A percentile compares a stretch with the other conserved stretches of the same genome.
phyloP scores from a whole-genome alignment of 441 rosid species.

The Brassica hybrid region DNA sequence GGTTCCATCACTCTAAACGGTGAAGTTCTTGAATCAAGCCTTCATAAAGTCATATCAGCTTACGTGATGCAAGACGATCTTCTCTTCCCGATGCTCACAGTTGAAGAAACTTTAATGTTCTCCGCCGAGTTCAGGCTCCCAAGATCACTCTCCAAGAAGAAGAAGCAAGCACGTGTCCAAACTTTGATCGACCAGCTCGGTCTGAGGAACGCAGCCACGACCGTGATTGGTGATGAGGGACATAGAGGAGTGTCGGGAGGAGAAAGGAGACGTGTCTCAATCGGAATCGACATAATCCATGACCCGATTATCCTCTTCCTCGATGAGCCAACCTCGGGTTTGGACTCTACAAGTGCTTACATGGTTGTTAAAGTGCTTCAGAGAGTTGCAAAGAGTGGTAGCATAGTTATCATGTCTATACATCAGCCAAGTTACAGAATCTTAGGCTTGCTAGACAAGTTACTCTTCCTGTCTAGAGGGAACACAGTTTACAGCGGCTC shows the following conservation, averaged over 20 bases:
- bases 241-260: conserved; percentile 86
- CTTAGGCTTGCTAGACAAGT: conserved; percentile 57
- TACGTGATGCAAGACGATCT: conserved; percentile 95
- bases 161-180: conserved; percentile 68
- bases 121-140: conserved; percentile 81
- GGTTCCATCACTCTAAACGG: conserved; percentile 75
- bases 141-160: conserved; percentile 58
- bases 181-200: conserved; percentile 78
- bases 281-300: conserved; percentile 73
- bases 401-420: conserved; percentile 73
- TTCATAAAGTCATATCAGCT: conserved; percentile 83
- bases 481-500: conserved; percentile 65
- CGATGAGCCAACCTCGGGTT: conserved; percentile 79
- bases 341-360: conserved; percentile 76
- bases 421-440: conserved; percentile 85
- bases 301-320: conserved; percentile 77
- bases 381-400: conserved; percentile 83
- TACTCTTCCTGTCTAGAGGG: conserved; percentile 76
- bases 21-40: conserved; percentile 67
- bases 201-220: conserved; percentile 60
- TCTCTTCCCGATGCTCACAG: conserved; percentile 86
- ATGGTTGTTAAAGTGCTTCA: conserved; percentile 84
- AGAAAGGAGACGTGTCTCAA: conserved; percentile 75
- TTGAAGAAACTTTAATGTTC: conserved; percentile 85
- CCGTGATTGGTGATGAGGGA: conserved; percentile 82